Percentiles rank a stretch among this genome's conserved stretches.
Evolutionary conservation across 225 moss, liverwort and hornwort genomes (phyloP).

Genomic region (Rhytidiadelphus loreus): DNA sequence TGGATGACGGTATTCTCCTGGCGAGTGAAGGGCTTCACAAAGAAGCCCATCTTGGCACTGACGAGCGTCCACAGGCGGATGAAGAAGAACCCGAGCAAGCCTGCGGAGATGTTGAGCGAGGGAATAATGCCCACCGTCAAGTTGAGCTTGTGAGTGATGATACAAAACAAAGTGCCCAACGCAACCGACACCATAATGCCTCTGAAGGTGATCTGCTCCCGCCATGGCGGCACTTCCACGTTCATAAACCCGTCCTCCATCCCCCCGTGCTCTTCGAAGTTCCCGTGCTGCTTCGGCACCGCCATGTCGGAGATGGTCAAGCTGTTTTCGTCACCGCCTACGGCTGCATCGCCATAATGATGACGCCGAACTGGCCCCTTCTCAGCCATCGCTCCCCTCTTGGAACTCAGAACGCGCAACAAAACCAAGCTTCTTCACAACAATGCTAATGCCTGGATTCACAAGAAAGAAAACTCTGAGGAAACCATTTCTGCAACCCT

Average conservation of each 20-base stretch:
- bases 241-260: constrained; percentile 28
- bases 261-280: not conserved
- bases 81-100: constrained; percentile 74
- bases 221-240: constrained; percentile 54
- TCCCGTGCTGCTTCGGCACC: constrained; percentile 8
- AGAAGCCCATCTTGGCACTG: constrained; percentile 29
- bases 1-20: constrained; percentile 99
- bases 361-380: constrained; percentile 22
- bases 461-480: not conserved
- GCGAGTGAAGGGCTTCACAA: constrained; percentile 68
- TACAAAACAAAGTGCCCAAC: constrained; percentile 50
- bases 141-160: constrained; percentile 82
- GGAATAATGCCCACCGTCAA: constrained; percentile 89
- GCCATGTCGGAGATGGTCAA: constrained; percentile 13
- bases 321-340: not conserved
- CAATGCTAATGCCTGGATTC: not conserved
- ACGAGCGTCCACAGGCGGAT: constrained; percentile 34
- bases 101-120: constrained; percentile 76
- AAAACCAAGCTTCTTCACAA: not conserved
- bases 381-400: constrained; percentile 2
- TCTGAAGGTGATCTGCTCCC: constrained; percentile 59
- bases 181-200: constrained; percentile 41
- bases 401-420: not conserved
- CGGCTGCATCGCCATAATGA: not conserved
- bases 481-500: not conserved